A percentile compares a stretch with the other conserved stretches of the same genome.
These are phyloP conservation scores for Xylaria sp. DNA, from an alignment of 2,329 filamentous ascomycete genomes.

Conservation along the genomic window DNA sequence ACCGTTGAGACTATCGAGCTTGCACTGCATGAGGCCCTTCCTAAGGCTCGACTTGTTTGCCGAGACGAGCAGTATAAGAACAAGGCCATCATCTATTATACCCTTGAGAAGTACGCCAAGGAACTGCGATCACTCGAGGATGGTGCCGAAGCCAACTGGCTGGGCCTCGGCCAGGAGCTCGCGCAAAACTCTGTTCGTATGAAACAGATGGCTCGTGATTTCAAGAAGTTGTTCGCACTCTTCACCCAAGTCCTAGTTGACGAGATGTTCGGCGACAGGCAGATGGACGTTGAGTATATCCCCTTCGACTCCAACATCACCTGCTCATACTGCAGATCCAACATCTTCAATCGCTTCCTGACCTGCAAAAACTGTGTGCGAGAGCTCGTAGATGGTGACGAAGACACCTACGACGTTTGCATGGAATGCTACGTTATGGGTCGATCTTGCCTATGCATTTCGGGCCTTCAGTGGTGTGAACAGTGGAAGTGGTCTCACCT, in stretches of 20 bases:
- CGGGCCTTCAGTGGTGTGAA: slow-evolving; percentile 82
- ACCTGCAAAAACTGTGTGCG: slow-evolving; percentile 83
- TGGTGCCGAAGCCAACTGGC: slow-evolving; percentile 40
- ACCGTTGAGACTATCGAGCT: slow-evolving; percentile 86
- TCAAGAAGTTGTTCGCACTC: slow-evolving; percentile 70
- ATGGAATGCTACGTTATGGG: slow-evolving; percentile 99
- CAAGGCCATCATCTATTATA: slow-evolving; percentile 90
- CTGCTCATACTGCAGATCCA: slow-evolving; percentile 91
- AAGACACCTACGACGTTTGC: slow-evolving; percentile 91
- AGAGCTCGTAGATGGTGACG: slow-evolving; percentile 57
- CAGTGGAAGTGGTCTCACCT: slow-evolving; percentile 85
- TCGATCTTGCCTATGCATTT: slow-evolving; percentile 83
- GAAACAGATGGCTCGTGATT: slow-evolving; percentile 73
- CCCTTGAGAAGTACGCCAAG: slow-evolving; percentile 71
- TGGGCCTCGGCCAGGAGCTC: slow-evolving; percentile 44
- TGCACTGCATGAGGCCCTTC: slow-evolving; percentile 79
- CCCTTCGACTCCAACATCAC: slow-evolving; percentile 87
- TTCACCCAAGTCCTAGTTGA: slow-evolving; percentile 76
- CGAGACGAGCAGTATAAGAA: slow-evolving; percentile 99
- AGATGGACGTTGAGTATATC: slow-evolving; percentile 67
- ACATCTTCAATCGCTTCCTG: slow-evolving; percentile 95
- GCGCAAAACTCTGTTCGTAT: slow-evolving; percentile 44
- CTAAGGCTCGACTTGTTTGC: slow-evolving; percentile 84
- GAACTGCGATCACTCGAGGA: slow-evolving; percentile 52
- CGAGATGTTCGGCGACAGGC: slow-evolving; percentile 74